Evolutionary conservation across 805 yeast genomes (phyloP), one percentile per base, ranked within the genome.

Genomic region (Hyphopichia homilentoma): DNA sequence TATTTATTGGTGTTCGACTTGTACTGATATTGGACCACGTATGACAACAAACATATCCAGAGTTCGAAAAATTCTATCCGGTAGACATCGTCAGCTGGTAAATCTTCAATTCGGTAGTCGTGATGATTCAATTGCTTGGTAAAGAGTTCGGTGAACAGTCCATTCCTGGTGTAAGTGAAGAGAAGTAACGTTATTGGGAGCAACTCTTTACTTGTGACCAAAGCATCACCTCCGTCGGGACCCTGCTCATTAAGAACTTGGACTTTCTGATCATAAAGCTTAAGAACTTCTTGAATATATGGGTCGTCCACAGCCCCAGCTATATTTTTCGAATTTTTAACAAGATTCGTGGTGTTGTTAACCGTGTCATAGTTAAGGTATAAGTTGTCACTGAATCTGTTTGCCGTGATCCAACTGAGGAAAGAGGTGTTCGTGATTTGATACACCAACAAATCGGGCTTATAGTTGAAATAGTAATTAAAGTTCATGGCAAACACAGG

Each of bases 1-100:
- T 45, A 23, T 28, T 47, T 50, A 31, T 54, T 52, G 7, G 38
- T 39, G 4, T 39, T 32, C 1, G 61, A 48, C 24, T 44, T 48
- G 40, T 59, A 57, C 36, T 66, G 71, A 37, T 64, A 63, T 29
- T 61, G 68, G 35, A 54, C 56, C 16, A 57, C 48, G 33, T 62
- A 67, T 0, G 72, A 65, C 16, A 59, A 39, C 11, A 61, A 45
- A 30, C 65, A 54, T n/a, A 67, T 42, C 64, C 68, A 61, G 16
- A 59, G 32, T 16, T 56, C 63, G 13, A 47, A 40, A 36, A 43
- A 36, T 40, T 50, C 53, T 16, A 51, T 33, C 6, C 27, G 23
- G 7, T 14, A 35, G 18, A 44, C 44, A 12, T 47, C 36, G 3
- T 34, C 29, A 7, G 38, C 38, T 11, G 34, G 31, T 3, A 39